Conservation (phyloP, 257 asterid species). For the Rubia yunnanensis region DNA sequence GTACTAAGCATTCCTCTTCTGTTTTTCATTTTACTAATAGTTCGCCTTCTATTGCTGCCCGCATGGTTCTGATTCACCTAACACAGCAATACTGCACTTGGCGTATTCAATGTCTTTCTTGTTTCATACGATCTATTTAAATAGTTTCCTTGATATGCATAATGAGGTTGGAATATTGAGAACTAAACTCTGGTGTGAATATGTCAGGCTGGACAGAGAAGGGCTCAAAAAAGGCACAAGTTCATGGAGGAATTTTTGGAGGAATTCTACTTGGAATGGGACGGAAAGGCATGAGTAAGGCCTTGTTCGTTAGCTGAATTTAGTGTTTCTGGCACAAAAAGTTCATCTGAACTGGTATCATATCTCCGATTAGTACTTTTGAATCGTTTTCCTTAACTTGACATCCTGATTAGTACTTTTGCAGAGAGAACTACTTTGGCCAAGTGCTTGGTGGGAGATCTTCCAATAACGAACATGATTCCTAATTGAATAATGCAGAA, state of each 20-base stretch:
- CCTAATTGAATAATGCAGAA: neutral
- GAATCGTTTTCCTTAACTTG: too few species aligned
- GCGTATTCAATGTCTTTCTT: neutral
- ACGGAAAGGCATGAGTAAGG: slow-evolving; percentile 63
- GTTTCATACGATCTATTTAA: neutral
- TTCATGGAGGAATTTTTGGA: slow-evolving; percentile 76
- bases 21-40: neutral
- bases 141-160: neutral
- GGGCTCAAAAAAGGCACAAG: slow-evolving; percentile 86
- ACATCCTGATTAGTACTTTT: too few species aligned
- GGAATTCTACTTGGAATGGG: slow-evolving; percentile 89
- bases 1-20: neutral
- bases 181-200: slow-evolving; percentile 2
- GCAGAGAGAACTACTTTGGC: too few species aligned
- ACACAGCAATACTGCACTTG: neutral
- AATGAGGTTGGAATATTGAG: neutral
- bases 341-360: too few species aligned
- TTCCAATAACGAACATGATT: neutral
- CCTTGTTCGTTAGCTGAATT: slow-evolving; percentile 1
- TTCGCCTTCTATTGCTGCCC: neutral
- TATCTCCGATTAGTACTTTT: too few species aligned
- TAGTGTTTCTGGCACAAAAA: neutral
- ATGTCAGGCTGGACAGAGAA: slow-evolving; percentile 65
- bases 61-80: neutral
- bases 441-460: neutral